Conservation (phyloP, 176 grass and related monocot species). For the Eragrostis curvula region DNA sequence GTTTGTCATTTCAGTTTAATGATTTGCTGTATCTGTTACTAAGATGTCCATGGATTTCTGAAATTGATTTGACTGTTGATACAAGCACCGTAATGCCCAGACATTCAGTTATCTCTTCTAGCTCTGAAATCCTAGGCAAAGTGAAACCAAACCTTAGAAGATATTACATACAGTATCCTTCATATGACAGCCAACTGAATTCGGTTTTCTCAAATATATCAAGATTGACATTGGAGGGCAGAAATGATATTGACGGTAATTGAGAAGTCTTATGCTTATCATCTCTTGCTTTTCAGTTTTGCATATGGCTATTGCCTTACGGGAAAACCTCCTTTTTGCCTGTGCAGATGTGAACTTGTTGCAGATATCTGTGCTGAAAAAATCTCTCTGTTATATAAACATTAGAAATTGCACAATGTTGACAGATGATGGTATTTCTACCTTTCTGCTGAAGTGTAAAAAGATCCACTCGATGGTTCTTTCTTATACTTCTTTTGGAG, state of each 20-base stretch:
- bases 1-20: constrained; percentile 52
- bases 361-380: constrained; percentile 47
- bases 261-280: not conserved
- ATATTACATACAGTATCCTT: constrained; percentile 20
- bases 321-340: not conserved
- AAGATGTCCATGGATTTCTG: constrained; percentile 47
- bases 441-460: constrained; percentile 50
- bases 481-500: constrained; percentile 68
- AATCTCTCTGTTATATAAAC: constrained; percentile 69
- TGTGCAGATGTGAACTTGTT: constrained; percentile 55
- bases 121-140: constrained; percentile 33
- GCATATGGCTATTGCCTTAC: constrained; percentile 8
- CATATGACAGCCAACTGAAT: constrained; percentile 20
- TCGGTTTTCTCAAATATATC: constrained; percentile 52
- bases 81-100: constrained; percentile 39
- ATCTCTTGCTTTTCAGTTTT: constrained; percentile 23
- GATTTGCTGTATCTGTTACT: constrained; percentile 61
- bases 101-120: constrained; percentile 55
- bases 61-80: constrained; percentile 69
- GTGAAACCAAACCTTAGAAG: constrained; percentile 14
- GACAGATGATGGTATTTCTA: constrained; percentile 71
- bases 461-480: constrained; percentile 64
- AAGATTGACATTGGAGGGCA: constrained; percentile 72
- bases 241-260: constrained; percentile 73
- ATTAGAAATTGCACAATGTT: constrained; percentile 62